These are phyloP conservation scores for Betula pendula DNA, from an alignment of 306 rosid species.

Conservation along the genomic window DNA sequence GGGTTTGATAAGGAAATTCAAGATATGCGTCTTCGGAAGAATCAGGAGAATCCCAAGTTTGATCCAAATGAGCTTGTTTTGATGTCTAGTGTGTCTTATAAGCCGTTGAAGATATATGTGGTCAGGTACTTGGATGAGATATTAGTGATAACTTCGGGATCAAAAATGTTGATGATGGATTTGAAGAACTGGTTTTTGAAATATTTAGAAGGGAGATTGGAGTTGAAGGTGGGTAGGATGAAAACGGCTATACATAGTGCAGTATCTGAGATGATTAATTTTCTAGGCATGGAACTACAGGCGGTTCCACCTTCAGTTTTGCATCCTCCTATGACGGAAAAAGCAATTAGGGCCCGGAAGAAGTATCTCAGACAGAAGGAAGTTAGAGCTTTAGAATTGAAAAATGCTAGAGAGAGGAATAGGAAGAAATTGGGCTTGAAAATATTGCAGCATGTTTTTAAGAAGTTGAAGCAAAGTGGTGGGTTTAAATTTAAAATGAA, in stretches of 20 bases:
- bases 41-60: constrained; percentile 48
- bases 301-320: constrained; percentile 72
- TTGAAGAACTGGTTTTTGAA: constrained; percentile 52
- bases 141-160: constrained; percentile 65
- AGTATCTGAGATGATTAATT: constrained; percentile 74
- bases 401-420: constrained; percentile 80
- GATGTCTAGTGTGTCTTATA: constrained; percentile 48
- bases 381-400: constrained; percentile 68
- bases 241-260: constrained; percentile 78
- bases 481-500: constrained; percentile 62
- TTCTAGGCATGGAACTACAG: constrained; percentile 83
- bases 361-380: constrained; percentile 87
- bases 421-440: constrained; percentile 77
- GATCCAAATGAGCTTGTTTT: constrained; percentile 32
- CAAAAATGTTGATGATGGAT: constrained; percentile 63
- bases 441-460: constrained; percentile 64
- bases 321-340: constrained; percentile 68
- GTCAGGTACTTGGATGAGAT: constrained; percentile 89
- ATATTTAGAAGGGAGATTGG: constrained; percentile 60
- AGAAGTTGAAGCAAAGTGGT: constrained; percentile 57
- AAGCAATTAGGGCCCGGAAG: constrained; percentile 82
- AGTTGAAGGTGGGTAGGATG: constrained; percentile 55
- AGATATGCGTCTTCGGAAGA: constrained; percentile 51
- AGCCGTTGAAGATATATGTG: constrained; percentile 80
- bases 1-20: constrained; percentile 83